Evolutionary conservation across 176 grass and related monocot species (phyloP), one percentile per base, ranked within the genome.

Genomic region (Bonia amplexicaulis): DNA sequence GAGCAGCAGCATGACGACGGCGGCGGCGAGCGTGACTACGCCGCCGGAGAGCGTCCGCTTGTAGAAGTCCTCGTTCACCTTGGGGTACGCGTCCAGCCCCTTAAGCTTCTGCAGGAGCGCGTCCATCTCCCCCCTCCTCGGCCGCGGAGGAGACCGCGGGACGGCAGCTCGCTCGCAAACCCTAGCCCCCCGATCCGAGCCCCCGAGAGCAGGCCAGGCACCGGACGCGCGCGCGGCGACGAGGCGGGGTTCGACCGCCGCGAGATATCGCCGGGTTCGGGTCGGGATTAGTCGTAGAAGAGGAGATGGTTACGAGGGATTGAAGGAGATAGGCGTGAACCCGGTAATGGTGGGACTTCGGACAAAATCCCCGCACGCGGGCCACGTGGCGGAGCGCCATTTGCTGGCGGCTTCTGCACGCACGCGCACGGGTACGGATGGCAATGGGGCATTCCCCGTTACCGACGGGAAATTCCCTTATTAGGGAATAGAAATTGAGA

Each of bases 11-110:
- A 98, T 98, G 70, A 98, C 73, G 66, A 98, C 26, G 53, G 91
- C 88, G 60, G 96, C 90, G 64, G 93, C 57, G 80, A 91, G 85
- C 82, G 96, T 98, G 89, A 98, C 88, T 80, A 98, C 74, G 85
- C 96, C 96, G 69, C 96, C 96, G 47, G 96, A 98, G 62, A 95
- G 91, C 48, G 96, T 98, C 45, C 93, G 80, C 87, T 89, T 95
- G 91, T 98, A 92, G 87, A 98, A 98, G 83, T 98, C 96, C 87
- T 98, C 96, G 85, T 98, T 98, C 65, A 98, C 90, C 82, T 98
- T 98, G 27, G 96, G 96, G 88, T 92, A 98, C 29, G 96, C 96
- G 68, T 98, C 96, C 68, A 98, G 88, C 68, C 87, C 86, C 87
- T 98, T 95, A 20, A 98, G 87, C 87, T 82, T 93, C 72, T 92